Evolutionary conservation across 2,329 filamentous ascomycete genomes (phyloP), one percentile per base, ranked within the genome.

Genomic region (Penicillium griseofulvum): DNA sequence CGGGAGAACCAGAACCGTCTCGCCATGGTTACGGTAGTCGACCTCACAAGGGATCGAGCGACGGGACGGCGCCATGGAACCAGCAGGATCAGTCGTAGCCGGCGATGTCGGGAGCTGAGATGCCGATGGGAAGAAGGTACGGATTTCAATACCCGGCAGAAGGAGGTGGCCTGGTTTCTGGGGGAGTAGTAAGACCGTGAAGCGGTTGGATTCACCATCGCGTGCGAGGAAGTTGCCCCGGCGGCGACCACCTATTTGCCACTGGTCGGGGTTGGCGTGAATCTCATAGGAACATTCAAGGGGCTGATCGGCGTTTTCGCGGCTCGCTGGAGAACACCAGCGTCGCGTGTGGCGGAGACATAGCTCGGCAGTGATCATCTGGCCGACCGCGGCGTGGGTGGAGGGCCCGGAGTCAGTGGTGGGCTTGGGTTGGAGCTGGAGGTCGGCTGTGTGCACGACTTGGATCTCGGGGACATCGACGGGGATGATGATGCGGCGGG

Each of bases 381-480:
- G 74, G 12, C 78, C 79, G 9, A 80, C 75, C 4, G 75, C 71
- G 7, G 74, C 73, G 63, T 74, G 72, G 61, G 62, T 53, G 65
- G 75, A 45, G 12, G 52, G 47, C 11, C 51, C 60, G 57, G 54
- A 19, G 8, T 55, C 48, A 22, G 36, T 50, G 38, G 51, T 49
- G 64, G 55, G 12, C 57, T 56, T 31, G 63, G 49, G 70, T 62
- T 55, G 74, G 68, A 71, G 52, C 67, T 64, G 52, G 68, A 72
- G 66, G 64, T 66, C 72, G 17, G 88, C 87, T 0, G 89, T 95
- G 72, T 96, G 89, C 0, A 97, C 83, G 19, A 96, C 84, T 45
- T 90, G 85, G 2, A 96, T 81, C 1, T 88, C 86, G 0, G 93
- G 93, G 1, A 99, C 85, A 55, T 96, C 91, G 14, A 99, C 92